Base-by-base conservation (phyloP, 805 yeast species). In the Diddensiella caesifluorescens region DNA sequence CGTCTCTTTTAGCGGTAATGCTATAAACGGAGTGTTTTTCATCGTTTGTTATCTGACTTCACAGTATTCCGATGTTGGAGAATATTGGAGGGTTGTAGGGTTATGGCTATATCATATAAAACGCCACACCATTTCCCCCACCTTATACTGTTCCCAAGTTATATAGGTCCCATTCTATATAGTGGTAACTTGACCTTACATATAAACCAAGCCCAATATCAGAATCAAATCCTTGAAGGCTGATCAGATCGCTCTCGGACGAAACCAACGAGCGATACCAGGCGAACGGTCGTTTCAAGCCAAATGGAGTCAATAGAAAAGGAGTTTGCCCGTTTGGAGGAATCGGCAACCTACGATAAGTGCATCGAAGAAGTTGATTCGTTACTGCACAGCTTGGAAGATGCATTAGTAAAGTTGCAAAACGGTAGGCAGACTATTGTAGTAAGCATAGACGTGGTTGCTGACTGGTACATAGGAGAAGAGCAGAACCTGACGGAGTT, bases 1-100 rank as follows among this genome's bases (percentile, higher is more conserved):
- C 0, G 87, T 74, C 22, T 60, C 56, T 51, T 72, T 69, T 16
- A 61, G 50, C 20, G 67, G 65, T 22, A 68, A 39, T 13, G 60
- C 46, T 16, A 68, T 51, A 57, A 65, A 40, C 6, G 45, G 43
- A 13, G 46, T 16, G n/a, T 27, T 20, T 26, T 40, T 44, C 50
- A 44, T 48, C 12, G 10, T 23, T 23, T 9, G 7, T 23, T 23
- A 7, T 10, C 27, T 25, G 27, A 25, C 10, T 25, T 25, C 27
- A 12, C 12, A 9, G 27, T 25, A 12, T 12, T 25, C 10, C 27
- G 27, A 25, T 9, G 12, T 12, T 25, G 9, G 27, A 9, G 27
- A 25, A 12, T 25, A 9, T 25, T 25, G 27, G 27, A 9, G 27
- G 9, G 27, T 9, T 9, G 27, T 25, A 25, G 27, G 27, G 12